A percentile compares a stretch with the other conserved stretches of the same genome.
These are phyloP conservation scores for Beta macrorhiza DNA, from an alignment of 179 eudicot genomes.

Conservation along the genomic window DNA sequence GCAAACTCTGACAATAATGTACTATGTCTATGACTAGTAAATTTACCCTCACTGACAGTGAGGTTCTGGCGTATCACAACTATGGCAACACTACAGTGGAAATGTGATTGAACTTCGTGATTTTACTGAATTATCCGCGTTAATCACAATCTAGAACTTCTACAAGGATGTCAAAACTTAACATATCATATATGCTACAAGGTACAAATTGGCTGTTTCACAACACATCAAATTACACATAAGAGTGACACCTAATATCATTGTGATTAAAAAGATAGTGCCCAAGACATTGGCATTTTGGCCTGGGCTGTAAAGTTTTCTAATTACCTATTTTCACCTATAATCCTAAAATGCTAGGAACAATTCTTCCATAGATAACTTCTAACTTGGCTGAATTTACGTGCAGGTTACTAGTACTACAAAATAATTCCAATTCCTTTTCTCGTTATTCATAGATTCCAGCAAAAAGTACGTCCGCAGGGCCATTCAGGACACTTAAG, in stretches of 20 bases:
- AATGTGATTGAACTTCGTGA: not conserved
- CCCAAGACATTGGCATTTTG: too few relatives aligned
- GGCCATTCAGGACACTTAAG: not conserved
- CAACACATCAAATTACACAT: not conserved
- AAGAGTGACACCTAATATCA: too few relatives aligned
- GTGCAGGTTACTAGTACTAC: not conserved
- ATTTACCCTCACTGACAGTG: not conserved
- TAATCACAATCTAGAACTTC: not conserved
- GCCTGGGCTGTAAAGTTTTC: too few relatives aligned
- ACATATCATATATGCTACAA: not conserved
- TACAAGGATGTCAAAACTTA: not conserved
- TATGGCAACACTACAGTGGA: not conserved
- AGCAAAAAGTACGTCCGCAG: not conserved
- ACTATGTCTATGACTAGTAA: not conserved
- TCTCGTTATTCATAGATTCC: not conserved
- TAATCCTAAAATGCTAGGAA: too few relatives aligned
- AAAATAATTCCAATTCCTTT: not conserved
- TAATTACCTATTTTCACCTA: too few relatives aligned
- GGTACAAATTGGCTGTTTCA: not conserved
- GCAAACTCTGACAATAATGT: not conserved
- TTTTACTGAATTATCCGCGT: not conserved
- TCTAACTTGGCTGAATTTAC: not conserved
- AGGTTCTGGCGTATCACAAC: not conserved
- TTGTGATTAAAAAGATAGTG: too few relatives aligned
- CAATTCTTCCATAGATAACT: not conserved